Evolutionary conservation across 768 basidiomycete genomes (phyloP).

Genomic region (Bullera alba): DNA sequence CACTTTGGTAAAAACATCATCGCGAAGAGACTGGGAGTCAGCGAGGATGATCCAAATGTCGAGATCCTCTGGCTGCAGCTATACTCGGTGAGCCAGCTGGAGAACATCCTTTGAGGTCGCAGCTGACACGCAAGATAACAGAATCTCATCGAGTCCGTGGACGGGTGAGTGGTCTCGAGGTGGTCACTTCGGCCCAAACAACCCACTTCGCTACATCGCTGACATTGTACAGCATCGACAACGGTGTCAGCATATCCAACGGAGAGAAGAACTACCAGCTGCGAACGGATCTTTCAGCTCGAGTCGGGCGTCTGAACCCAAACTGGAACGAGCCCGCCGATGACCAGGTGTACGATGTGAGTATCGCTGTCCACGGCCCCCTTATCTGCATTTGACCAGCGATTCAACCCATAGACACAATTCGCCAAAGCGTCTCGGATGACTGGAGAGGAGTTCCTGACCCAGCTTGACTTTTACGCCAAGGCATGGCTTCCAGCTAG

Average conservation of each 20-base stretch:
- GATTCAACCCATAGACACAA: slow-evolving; percentile 47
- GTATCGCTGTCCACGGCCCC: slow-evolving; percentile 31
- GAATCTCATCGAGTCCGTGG: slow-evolving; percentile 91
- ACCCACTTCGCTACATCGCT: background rate
- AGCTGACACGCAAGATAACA: slow-evolving; percentile 40
- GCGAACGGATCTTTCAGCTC: slow-evolving; percentile 74
- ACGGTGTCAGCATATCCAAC: slow-evolving; percentile 79
- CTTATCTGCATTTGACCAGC: background rate
- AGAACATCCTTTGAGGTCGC: background rate
- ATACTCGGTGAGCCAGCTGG: slow-evolving; percentile 62
- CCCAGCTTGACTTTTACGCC: slow-evolving; percentile 69
- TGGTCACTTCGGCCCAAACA: background rate
- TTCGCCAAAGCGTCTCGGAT: slow-evolving; percentile 75
- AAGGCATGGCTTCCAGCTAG: slow-evolving; percentile 90
- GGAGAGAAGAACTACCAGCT: slow-evolving; percentile 59
- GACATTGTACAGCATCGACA: slow-evolving; percentile 63
- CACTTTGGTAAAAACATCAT: slow-evolving; percentile 88
- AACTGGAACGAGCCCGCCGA: slow-evolving; percentile 79
- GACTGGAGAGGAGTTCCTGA: slow-evolving; percentile 77
- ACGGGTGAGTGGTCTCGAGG: slow-evolving; percentile 16
- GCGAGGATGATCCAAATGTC: slow-evolving; percentile 59
- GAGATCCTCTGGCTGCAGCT: slow-evolving; percentile 76
- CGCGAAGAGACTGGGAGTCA: slow-evolving; percentile 54
- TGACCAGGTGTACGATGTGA: slow-evolving; percentile 64
- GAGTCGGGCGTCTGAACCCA: slow-evolving; percentile 79